These are phyloP conservation scores for Bruguiera gymnorhiza DNA, from an alignment of 345 rosid species.

Conservation along the genomic window DNA sequence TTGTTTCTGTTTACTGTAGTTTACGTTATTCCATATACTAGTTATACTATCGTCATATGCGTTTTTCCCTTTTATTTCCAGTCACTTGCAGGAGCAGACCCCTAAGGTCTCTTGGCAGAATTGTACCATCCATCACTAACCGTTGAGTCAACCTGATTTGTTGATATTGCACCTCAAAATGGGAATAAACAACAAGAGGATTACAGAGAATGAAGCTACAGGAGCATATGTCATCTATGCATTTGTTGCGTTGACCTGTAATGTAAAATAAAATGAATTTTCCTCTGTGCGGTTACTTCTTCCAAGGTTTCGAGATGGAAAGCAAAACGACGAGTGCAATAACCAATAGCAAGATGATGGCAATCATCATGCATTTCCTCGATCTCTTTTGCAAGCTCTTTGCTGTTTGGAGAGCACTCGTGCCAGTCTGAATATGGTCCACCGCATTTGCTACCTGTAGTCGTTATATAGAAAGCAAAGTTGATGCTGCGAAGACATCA, in stretches of 20 bases:
- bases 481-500: too few species aligned
- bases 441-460: constrained; percentile 51
- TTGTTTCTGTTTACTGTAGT: too few species aligned
- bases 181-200: neutral
- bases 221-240: too few species aligned
- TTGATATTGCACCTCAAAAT: neutral
- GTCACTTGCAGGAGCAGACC: too few species aligned
- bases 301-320: constrained; percentile 58
- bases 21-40: too few species aligned
- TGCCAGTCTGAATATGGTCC: constrained; percentile 51
- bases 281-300: constrained; percentile 12
- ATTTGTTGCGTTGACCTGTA: too few species aligned
- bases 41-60: too few species aligned
- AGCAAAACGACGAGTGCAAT: constrained; percentile 51
- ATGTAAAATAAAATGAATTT: neutral
- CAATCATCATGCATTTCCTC: constrained; percentile 66
- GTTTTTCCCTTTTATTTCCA: too few species aligned
- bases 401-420: constrained; percentile 47
- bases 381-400: constrained; percentile 51
- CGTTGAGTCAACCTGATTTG: too few species aligned
- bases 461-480: neutral
- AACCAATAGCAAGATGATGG: constrained; percentile 47
- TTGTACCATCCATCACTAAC: too few species aligned
- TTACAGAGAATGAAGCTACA: too few species aligned
- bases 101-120: too few species aligned